phyloP scores from a whole-genome alignment of 306 rosid species.

The Pyrus pyrifolia region DNA sequence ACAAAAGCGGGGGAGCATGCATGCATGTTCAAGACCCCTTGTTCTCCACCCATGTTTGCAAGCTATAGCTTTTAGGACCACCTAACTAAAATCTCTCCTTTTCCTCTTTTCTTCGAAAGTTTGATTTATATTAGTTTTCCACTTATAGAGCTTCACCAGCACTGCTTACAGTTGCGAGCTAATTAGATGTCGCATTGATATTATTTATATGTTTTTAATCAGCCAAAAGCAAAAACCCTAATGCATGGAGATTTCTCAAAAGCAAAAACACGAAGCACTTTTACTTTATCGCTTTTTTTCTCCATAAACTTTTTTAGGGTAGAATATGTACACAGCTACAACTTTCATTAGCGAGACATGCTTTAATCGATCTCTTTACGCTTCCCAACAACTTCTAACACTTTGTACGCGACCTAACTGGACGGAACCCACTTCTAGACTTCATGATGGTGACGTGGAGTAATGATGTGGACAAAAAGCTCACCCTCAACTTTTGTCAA shows the following conservation, averaged over 20 bases:
- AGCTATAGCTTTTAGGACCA: not conserved
- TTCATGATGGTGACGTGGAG: slow-evolving; percentile 43
- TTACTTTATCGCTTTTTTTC: not conserved
- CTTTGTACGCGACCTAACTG: slow-evolving; percentile 41
- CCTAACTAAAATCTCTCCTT: not conserved
- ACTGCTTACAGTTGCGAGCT: not conserved
- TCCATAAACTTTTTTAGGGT: not conserved
- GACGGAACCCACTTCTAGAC: slow-evolving; percentile 41
- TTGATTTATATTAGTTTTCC: not conserved
- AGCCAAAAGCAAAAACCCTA: slow-evolving; percentile 19
- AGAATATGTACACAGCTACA: slow-evolving; percentile 9
- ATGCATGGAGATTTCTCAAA: slow-evolving; percentile 21
- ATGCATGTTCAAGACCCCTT: not conserved
- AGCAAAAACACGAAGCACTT: slow-evolving; percentile 17
- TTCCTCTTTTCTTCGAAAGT: not conserved
- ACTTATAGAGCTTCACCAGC: not conserved
- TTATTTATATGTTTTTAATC: not conserved
- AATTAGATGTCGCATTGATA: not conserved
- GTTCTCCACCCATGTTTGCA: not conserved
- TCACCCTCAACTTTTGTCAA: slow-evolving; percentile 34
- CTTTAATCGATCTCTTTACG: slow-evolving; percentile 4
- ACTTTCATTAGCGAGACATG: slow-evolving; percentile 3
- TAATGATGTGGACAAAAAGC: slow-evolving; percentile 59
- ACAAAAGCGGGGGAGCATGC: not conserved
- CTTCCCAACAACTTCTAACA: slow-evolving; percentile 25